Base-by-base conservation (phyloP, 441 rosid species). In the Metrosideros polymorpha region DNA sequence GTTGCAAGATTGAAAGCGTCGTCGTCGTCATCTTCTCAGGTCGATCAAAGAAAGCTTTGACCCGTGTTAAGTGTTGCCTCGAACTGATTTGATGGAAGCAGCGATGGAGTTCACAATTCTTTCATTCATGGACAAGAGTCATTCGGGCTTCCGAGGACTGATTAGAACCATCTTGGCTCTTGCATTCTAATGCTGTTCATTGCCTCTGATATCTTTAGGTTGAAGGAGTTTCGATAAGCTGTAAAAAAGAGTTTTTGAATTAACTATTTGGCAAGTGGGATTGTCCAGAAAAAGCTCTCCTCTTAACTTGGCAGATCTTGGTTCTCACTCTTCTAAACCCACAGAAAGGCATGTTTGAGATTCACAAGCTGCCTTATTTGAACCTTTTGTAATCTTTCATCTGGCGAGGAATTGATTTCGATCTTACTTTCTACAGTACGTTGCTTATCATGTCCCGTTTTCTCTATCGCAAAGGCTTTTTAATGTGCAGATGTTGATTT, bases 31-130 rank as follows among this genome's bases (percentile, higher is more conserved):
- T 92, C 93, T 47, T 89, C 90, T 90, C 92, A 89, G 83, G 83
- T 85, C 59, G 90, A 88, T 89, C 89, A 35, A 51, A 90, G 94
- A 91, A 91, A 91, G 87, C 88, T 90, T 63, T 93, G 93, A 95
- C 55, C 45, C 18, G 25, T n/a, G 1, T n/a, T 24, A 57, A 56
- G 71, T 30, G 18, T 87, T 57, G 87, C 82, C 87, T 88, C 82
- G 55, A 84, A 84, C 85, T 59, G 86, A 66, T 87, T 85, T 54
- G 47, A 71, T 53, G 14, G 14, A 51, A 27, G 86, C 85, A 63
- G 71, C 75, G 35, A 82, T 66, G 79, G 86, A 82, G 83, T 84
- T 89, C 59, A 83, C 39, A 57, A 92, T 93, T 93, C 93, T 88
- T 93, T 93, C 88, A 92, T 92, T 93, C 89, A 87, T 90, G 91